Conservation (phyloP, 805 yeast species). For the Jamesozyma lodderae region DNA sequence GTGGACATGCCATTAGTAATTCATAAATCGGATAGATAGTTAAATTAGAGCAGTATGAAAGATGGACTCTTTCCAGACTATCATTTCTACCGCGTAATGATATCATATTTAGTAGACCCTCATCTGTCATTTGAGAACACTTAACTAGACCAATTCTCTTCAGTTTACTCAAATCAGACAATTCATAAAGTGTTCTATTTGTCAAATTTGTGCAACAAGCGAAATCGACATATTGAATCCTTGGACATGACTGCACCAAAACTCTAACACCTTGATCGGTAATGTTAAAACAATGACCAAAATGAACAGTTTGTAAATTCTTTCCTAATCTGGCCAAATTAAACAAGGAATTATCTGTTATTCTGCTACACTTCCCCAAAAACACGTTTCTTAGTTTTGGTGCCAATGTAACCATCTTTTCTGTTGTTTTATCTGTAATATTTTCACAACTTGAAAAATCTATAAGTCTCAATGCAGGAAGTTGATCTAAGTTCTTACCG, state of each 20-base stretch:
- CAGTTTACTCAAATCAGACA: slow-evolving; percentile 68
- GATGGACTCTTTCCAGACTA: slow-evolving; percentile 84
- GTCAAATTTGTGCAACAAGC: slow-evolving; percentile 92
- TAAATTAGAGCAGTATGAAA: slow-evolving; percentile 80
- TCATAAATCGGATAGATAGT: slow-evolving; percentile 69
- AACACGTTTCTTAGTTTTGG: slow-evolving; percentile 84
- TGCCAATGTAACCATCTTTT: slow-evolving; percentile 60
- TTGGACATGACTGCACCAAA: slow-evolving; percentile 66
- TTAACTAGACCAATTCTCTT: slow-evolving; percentile 90
- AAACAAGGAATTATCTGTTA: slow-evolving; percentile 72
- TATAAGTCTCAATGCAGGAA: slow-evolving; percentile 63
- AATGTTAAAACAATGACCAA: slow-evolving; percentile 87
- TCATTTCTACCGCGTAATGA: slow-evolving; percentile 64
- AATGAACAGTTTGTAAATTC: slow-evolving; percentile 77
- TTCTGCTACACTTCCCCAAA: slow-evolving; percentile 76
- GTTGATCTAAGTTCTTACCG: slow-evolving; percentile 26
- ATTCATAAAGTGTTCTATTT: slow-evolving; percentile 66
- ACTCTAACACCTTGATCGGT: slow-evolving; percentile 81
- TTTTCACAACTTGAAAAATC: slow-evolving; percentile 80
- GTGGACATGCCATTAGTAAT: slow-evolving; percentile 71
- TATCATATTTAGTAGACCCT: slow-evolving; percentile 63
- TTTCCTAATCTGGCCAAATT: slow-evolving; percentile 67
- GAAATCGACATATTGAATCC: slow-evolving; percentile 85
- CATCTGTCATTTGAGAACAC: slow-evolving; percentile 79
- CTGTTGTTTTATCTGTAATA: slow-evolving; percentile 72